phyloP scores from a whole-genome alignment of 306 rosid genomes.

The Fagus crenata region DNA sequence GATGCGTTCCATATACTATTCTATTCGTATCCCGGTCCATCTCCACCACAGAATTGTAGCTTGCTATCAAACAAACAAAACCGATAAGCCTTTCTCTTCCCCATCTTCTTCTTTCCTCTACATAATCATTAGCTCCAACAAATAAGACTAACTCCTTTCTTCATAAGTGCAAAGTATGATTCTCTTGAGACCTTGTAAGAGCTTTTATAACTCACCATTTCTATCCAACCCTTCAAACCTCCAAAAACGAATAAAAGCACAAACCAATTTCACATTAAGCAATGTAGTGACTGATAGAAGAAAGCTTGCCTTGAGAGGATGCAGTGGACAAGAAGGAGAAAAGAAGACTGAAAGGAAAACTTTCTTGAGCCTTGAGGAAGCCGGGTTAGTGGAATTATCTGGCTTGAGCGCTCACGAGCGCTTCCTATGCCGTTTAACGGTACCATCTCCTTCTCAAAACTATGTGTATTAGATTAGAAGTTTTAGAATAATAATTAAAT shows the following conservation, averaged over 20 bases:
- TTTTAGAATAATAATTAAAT: no score
- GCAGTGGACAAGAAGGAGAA: constrained; percentile 39
- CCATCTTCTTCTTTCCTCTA: background rate
- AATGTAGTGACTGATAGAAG: constrained; percentile 5
- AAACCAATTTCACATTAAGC: constrained; percentile 12
- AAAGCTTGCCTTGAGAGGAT: constrained; percentile 25
- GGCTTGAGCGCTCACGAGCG: constrained; percentile 80
- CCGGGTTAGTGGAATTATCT: constrained; percentile 86
- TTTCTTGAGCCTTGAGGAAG: constrained; percentile 77
- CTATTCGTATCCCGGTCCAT: background rate
- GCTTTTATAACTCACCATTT: constrained; percentile 35
- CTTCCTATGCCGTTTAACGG: constrained; percentile 89
- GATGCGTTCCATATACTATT: background rate
- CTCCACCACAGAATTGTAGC: constrained; percentile 7
- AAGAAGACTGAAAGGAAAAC: constrained; percentile 42
- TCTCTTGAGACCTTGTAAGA: constrained; percentile 38
- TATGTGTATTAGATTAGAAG: no score
- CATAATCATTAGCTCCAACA: background rate
- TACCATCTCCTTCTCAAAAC: constrained; percentile 7
- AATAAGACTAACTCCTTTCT: background rate
- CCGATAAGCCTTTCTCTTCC: constrained; percentile 7
- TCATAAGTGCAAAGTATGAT: constrained; percentile 37
- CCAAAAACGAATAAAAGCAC: constrained; percentile 16
- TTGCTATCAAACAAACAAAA: constrained; percentile 8
- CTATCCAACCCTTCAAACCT: constrained; percentile 27